A percentile compares a stretch with the other conserved stretches of the same genome.
Evolutionary conservation across 148 eudicot species (phyloP).

Genomic region (Pharnaceum exiguum): DNA sequence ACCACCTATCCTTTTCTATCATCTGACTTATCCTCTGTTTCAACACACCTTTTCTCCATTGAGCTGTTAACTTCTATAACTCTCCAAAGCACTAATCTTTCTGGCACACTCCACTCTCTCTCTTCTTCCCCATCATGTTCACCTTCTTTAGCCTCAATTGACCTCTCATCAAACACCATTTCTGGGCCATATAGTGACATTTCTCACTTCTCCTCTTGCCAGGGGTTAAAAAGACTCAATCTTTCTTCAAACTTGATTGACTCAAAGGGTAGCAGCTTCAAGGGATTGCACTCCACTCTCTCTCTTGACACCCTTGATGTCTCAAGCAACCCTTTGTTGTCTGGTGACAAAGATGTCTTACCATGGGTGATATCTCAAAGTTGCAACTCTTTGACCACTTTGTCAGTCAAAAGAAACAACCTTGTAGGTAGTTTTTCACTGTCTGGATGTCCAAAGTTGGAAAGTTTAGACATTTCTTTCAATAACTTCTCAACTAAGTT

Average conservation of each 20-base stretch:
- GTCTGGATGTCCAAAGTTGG: slow-evolving; percentile 38
- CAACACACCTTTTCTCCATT: slow-evolving; percentile 37
- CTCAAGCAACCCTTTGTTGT: slow-evolving; percentile 43
- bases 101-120: slow-evolving; percentile 38
- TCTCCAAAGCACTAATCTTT: slow-evolving; percentile 39
- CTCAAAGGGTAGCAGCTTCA: slow-evolving; percentile 9
- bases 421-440: slow-evolving; percentile 40
- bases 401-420: slow-evolving; percentile 57
- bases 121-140: slow-evolving; percentile 26
- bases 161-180: slow-evolving; percentile 60
- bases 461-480: slow-evolving; percentile 51
- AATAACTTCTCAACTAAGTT: slow-evolving; percentile 56
- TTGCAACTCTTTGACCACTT: slow-evolving; percentile 28
- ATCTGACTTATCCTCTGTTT: slow-evolving; percentile 30
- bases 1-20: slow-evolving; percentile 23
- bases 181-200: slow-evolving; percentile 45
- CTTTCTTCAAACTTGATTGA: slow-evolving; percentile 56
- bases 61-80: slow-evolving; percentile 33
- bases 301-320: slow-evolving; percentile 45
- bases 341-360: slow-evolving; percentile 35
- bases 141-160: slow-evolving; percentile 30
- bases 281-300: slow-evolving; percentile 15
- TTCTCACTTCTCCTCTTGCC: slow-evolving; percentile 35
- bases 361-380: slow-evolving; percentile 50
- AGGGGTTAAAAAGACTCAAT: slow-evolving; percentile 38